Percentiles rank a stretch among this genome's conserved stretches.
Evolutionary conservation across 306 rosid species (phyloP).

Genomic region (Cicer pinnatifidum): DNA sequence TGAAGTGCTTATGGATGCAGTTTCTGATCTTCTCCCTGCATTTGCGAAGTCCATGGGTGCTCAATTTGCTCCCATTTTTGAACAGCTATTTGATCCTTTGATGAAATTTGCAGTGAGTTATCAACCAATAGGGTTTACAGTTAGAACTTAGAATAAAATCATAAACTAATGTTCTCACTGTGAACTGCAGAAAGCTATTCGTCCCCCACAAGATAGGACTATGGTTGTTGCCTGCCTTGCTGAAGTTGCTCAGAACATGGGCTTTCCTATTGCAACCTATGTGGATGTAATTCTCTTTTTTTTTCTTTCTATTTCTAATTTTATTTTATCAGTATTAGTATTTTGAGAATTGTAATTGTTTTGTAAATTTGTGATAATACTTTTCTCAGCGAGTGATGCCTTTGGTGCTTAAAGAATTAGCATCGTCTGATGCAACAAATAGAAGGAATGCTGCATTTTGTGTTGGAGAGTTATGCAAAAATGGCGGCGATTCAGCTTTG

Average conservation of each 20-base stretch:
- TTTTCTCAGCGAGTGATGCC: conserved; percentile 83
- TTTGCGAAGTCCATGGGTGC: conserved; percentile 95
- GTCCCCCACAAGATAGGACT: conserved; percentile 89
- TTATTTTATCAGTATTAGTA: conserved; percentile 10
- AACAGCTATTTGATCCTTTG: conserved; percentile 79
- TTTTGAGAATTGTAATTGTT: conserved; percentile 32
- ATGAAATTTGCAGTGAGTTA: conserved; percentile 87
- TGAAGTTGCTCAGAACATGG: conserved; percentile 98
- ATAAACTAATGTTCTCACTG: conserved; percentile 44
- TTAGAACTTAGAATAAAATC: conserved; percentile 37
- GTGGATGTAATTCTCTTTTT: conserved; percentile 65
- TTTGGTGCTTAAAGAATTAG: conserved; percentile 80
- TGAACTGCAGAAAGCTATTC: conserved; percentile 80
- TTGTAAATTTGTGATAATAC: conserved; percentile 40
- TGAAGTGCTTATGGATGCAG: conserved; percentile 97
- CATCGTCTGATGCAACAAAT: conserved; percentile 87
- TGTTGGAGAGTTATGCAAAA: conserved; percentile 97
- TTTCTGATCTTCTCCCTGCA: conserved; percentile 95
- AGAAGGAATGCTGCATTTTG: conserved; percentile 99
- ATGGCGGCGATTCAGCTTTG: conserved; percentile 80
- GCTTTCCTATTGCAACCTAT: conserved; percentile 86
- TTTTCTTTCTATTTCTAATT: background rate
- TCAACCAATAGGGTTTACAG: conserved; percentile 35
- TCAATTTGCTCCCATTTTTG: conserved; percentile 89
- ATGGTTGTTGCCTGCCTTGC: conserved; percentile 99